Conservation (phyloP, 495 filamentous ascomycete genomes). For the Tuber umbilicatum region DNA sequence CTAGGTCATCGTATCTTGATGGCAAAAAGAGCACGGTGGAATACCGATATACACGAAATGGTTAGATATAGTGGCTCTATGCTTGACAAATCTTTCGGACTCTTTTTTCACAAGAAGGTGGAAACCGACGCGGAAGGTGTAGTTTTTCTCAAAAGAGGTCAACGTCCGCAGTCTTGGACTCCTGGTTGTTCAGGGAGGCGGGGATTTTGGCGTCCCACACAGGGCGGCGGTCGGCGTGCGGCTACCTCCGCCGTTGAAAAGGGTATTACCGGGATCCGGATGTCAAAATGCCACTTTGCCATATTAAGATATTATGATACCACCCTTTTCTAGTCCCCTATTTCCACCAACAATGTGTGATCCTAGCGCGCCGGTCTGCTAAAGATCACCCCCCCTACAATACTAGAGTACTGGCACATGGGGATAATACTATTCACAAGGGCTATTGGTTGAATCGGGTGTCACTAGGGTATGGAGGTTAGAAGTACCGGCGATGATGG, state of each 20-base stretch:
- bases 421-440: neutral
- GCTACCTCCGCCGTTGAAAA: conserved; percentile 19
- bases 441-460: neutral
- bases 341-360: conserved; percentile 1
- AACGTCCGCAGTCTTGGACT: neutral
- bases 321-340: conserved; percentile 5
- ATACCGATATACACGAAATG: neutral
- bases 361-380: conserved; percentile 21
- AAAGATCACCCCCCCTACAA: neutral
- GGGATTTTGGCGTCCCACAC: neutral
- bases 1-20: neutral
- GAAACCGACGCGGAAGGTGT: neutral
- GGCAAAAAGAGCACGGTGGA: neutral
- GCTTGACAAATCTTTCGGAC: neutral
- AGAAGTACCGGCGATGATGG: no score
- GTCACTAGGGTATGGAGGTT: no score
- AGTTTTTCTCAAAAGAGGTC: neutral
- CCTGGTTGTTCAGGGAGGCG: neutral
- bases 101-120: neutral
- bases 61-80: neutral
- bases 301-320: neutral
- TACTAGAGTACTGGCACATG: no score
- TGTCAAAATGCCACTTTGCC: conserved; percentile 4
- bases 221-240: conserved; percentile 31
- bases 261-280: neutral